These are phyloP conservation scores for Lactarius indigo DNA, from an alignment of 768 basidiomycete species.

Conservation along the genomic window DNA sequence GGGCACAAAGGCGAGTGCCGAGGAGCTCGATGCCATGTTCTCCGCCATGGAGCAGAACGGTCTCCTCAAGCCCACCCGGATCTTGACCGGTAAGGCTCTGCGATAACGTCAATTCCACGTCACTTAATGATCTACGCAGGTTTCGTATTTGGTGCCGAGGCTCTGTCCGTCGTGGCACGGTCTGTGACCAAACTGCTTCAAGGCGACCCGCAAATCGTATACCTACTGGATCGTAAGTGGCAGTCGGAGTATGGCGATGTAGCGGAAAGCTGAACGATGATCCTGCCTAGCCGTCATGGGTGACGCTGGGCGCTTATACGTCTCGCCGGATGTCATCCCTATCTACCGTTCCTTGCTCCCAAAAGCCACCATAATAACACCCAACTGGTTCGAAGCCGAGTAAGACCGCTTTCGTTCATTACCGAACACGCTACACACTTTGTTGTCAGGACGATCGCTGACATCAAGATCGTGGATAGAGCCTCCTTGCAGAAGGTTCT, in stretches of 20 bases:
- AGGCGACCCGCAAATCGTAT: conserved; percentile 60
- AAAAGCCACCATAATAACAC: conserved; percentile 91
- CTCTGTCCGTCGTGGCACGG: conserved; percentile 61
- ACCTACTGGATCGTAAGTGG: conserved; percentile 86
- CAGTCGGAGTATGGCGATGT: background rate
- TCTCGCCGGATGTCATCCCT: conserved; percentile 81
- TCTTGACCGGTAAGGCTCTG: conserved; percentile 66
- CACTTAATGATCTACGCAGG: conserved; percentile 42
- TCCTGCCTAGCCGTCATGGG: conserved; percentile 79
- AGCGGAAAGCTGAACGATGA: background rate
- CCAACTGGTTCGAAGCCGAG: conserved; percentile 99
- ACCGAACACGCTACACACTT: background rate
- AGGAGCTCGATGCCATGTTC: conserved; percentile 76
- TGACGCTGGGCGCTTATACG: conserved; percentile 86
- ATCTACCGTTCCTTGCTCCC: conserved; percentile 77
- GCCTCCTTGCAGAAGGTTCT: conserved; percentile 66
- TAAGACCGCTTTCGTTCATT: conserved; percentile 37
- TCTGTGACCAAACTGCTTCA: conserved; percentile 59
- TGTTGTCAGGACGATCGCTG: conserved; percentile 64
- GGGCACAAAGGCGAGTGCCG: conserved; percentile 73
- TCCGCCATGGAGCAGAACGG: conserved; percentile 69
- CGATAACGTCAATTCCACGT: background rate
- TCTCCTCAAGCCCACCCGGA: conserved; percentile 63
- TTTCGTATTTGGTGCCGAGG: conserved; percentile 84
- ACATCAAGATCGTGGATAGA: conserved; percentile 61